Evolutionary conservation across 129 eudicot species (phyloP).

Genomic region (Helianthus tuberosus): DNA sequence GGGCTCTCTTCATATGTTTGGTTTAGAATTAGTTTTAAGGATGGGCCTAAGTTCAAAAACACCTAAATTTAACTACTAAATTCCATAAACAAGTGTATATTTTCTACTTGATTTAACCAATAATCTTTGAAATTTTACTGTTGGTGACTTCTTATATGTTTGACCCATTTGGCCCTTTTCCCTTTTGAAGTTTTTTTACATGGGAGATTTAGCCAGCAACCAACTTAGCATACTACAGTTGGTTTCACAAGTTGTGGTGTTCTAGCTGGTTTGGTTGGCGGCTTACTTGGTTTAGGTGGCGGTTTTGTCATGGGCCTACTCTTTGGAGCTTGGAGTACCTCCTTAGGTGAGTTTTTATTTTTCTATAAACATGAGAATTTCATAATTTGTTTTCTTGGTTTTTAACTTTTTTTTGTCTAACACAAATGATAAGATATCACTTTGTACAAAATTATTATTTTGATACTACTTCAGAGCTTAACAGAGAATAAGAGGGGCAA

Average conservation of each 20-base stretch:
- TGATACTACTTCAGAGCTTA: background rate
- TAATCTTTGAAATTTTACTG: too few relatives aligned
- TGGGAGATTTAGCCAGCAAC: slow-evolving; percentile 54
- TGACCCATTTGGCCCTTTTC: too few relatives aligned
- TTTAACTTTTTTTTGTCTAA: background rate
- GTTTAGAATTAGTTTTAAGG: too few relatives aligned
- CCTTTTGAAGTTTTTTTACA: background rate
- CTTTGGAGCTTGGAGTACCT: slow-evolving; percentile 90
- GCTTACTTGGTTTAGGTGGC: slow-evolving; percentile 94
- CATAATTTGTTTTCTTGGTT: background rate
- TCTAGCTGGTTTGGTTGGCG: slow-evolving; percentile 87
- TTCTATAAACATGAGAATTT: background rate
- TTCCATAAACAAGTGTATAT: too few relatives aligned
- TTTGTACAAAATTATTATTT: background rate
- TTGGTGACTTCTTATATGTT: too few relatives aligned
- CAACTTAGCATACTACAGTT: slow-evolving; percentile 53
- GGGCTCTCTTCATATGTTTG: too few relatives aligned
- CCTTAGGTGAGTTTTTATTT: slow-evolving; percentile 61
- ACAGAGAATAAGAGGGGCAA: background rate
- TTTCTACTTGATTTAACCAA: too few relatives aligned
- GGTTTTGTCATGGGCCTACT: slow-evolving; percentile 95
- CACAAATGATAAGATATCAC: too few relatives aligned
- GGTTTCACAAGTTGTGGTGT: slow-evolving; percentile 56
- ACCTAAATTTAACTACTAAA: too few relatives aligned
- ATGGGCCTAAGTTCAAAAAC: too few relatives aligned